phyloP scores from a whole-genome alignment of 225 moss, liverwort and hornwort species.

The Climacium dendroides region DNA sequence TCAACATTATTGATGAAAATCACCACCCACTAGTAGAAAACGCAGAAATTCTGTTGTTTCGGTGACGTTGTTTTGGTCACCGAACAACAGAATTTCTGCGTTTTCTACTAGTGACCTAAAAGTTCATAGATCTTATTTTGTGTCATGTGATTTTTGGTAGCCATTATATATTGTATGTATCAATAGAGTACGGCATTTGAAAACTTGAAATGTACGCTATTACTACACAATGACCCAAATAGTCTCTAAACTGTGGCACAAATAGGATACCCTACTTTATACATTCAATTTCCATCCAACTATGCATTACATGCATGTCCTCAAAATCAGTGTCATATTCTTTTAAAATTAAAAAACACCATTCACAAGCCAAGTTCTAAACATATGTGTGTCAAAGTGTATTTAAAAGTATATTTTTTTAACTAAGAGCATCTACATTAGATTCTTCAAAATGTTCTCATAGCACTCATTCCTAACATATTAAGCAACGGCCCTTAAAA shows the following conservation, averaged over 20 bases:
- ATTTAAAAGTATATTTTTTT: not conserved
- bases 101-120: too few species aligned
- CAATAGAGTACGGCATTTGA: not conserved
- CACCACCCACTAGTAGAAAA: too few species aligned
- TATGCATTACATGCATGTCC: not conserved
- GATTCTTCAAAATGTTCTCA: not conserved
- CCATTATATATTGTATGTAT: not conserved
- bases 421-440: fast-evolving
- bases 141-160: fast-evolving
- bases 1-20: not conserved
- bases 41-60: too few species aligned
- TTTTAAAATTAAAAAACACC: not conserved
- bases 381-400: fast-evolving
- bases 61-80: too few species aligned
- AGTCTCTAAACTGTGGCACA: not conserved
- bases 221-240: fast-evolving
- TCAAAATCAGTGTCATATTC: fast-evolving
- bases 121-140: not conserved
- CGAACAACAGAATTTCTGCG: too few species aligned
- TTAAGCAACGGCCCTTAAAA: not conserved
- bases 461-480: fast-evolving
- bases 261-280: too few species aligned
- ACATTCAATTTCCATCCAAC: not conserved
- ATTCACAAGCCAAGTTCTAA: too few species aligned
- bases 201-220: not conserved